Evolutionary conservation across 148 eudicot species (phyloP), one percentile per base, ranked within the genome.

Genomic region (Drosera capensis): DNA sequence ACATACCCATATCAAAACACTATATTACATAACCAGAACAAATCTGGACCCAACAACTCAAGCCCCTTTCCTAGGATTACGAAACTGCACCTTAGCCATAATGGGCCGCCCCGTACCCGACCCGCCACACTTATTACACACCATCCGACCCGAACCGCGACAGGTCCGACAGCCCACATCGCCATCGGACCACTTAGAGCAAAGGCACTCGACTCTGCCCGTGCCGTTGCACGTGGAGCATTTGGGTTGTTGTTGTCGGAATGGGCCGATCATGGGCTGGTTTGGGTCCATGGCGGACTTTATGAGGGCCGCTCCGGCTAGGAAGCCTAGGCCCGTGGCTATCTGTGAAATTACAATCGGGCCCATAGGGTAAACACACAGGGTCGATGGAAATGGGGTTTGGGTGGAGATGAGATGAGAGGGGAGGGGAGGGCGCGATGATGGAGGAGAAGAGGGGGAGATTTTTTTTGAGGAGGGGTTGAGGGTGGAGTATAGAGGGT

Each of bases 101-200:
- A 87, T 31, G 14, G 94, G 88, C 5, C 85, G 72, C 8, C 96
- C 96, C 6, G 88, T 82, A 26, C 96, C 96, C 8, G 76, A 47
- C 14, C 96, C 96, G 1, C 96, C 96, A 46, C 96, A 87, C 55
- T 84, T 87, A 13, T 59, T 68, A 31, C 96, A 87, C 29, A 57
- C 71, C 74, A 61, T 62, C 3, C 79, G 74, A 36, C 96, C 96
- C 19, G 94, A 76, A 5, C 96, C 88, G 43, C 68, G 46, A 35
- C 96, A 87, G 0, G 78, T 66, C 43, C 82, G 63, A 35, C 96
- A 87, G 0, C 96, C 96, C 1, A 42, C 58, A 49, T 87, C 96
- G 8, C 92, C 94, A 46, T 87, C 96, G 0, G 94, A 82, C 96
- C 96, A 87, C 7, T 94, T 70, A 2, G 72, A 56, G 23, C 96